These are phyloP conservation scores for Opeltia flavorubescens DNA, from an alignment of 495 filamentous ascomycete genomes.

Conservation along the genomic window DNA sequence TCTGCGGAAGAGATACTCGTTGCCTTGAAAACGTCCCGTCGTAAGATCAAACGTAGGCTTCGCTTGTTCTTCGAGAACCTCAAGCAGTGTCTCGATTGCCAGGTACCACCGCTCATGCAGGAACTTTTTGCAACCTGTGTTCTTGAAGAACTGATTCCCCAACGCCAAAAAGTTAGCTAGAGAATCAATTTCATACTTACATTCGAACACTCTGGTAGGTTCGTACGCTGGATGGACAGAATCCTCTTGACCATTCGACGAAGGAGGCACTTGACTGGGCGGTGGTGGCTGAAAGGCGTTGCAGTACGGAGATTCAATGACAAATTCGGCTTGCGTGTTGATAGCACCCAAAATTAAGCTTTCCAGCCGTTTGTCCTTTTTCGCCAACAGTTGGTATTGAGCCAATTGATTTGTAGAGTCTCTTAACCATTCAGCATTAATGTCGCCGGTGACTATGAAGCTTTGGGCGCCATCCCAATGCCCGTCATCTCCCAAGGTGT, in stretches of 20 bases:
- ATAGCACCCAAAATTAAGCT: constrained; percentile 85
- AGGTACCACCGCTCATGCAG: constrained; percentile 65
- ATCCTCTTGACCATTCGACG: constrained; percentile 65
- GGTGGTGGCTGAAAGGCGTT: constrained; percentile 95
- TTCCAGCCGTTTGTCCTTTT: constrained; percentile 58
- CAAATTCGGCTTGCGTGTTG: constrained; percentile 89
- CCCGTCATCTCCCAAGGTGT: constrained; percentile 26
- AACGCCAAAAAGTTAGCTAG: constrained; percentile 82
- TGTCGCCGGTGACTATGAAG: constrained; percentile 98
- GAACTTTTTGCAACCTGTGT: constrained; percentile 64
- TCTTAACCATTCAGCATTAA: constrained; percentile 93
- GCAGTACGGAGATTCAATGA: constrained; percentile 91
- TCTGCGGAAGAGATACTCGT: constrained; percentile 79
- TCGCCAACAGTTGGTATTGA: constrained; percentile 76
- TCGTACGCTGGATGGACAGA: constrained; percentile 77
- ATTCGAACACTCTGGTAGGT: constrained; percentile 77
- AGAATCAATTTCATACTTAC: constrained; percentile 97
- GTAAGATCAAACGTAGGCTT: constrained; percentile 61
- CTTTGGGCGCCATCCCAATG: constrained; percentile 75
- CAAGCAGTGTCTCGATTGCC: constrained; percentile 60
- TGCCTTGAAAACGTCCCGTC: constrained; percentile 45
- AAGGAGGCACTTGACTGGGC: constrained; percentile 54
- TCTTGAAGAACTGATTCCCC: constrained; percentile 70
- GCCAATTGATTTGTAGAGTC: constrained; percentile 93
- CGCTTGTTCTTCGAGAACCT: constrained; percentile 63